Evolutionary conservation across 2,329 filamentous ascomycete species (phyloP).

Genomic region (Albophoma yamanashiensis): DNA sequence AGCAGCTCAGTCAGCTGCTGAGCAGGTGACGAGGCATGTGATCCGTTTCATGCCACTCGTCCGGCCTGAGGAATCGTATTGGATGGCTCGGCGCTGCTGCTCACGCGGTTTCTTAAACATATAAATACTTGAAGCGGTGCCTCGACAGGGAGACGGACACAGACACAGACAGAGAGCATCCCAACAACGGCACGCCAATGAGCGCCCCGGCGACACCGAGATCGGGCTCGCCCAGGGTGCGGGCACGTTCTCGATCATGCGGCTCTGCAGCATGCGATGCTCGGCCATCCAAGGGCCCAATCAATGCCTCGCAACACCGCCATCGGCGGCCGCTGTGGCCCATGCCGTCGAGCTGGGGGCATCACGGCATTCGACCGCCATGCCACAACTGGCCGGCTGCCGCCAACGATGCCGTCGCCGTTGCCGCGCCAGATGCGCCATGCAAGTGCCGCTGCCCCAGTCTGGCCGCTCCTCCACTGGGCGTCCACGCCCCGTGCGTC

Average conservation of each 20-base stretch:
- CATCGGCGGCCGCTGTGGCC: not conserved
- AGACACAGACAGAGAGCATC: not conserved
- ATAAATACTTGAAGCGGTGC: not conserved
- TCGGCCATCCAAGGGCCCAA: not conserved
- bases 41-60: not conserved
- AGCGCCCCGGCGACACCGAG: not conserved
- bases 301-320: not conserved
- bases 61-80: not conserved
- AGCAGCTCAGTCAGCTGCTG: not conserved
- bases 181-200: not conserved
- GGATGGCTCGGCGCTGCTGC: not conserved
- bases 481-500: slow-evolving; percentile 12
- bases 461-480: not conserved
- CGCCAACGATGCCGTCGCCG: not conserved
- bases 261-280: not conserved
- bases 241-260: not conserved
- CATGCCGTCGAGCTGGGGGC: not conserved
- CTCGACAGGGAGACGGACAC: not conserved
- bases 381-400: not conserved
- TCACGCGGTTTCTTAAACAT: not conserved
- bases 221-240: not conserved
- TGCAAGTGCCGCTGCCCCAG: slow-evolving; percentile 16
- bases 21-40: not conserved
- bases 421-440: slow-evolving; percentile 4
- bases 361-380: not conserved